Percentiles rank a stretch among this genome's conserved stretches.
Evolutionary conservation across 345 rosid species (phyloP).

Genomic region (Pistacia integerrima): DNA sequence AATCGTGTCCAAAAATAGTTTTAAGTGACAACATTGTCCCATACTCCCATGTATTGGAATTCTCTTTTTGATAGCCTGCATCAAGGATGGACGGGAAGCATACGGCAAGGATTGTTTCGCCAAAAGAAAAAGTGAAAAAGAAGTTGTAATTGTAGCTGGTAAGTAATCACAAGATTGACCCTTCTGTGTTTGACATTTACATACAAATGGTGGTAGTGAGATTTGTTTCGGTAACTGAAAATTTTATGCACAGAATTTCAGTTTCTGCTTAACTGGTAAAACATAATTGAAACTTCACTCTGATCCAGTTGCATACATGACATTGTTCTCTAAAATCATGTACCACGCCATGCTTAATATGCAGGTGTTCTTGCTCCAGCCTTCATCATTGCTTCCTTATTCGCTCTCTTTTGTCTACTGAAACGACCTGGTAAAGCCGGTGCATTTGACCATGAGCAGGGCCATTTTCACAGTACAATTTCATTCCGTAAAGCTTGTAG

Average conservation of each 20-base stretch:
- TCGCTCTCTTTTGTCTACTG: constrained; percentile 53
- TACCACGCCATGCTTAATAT: not conserved
- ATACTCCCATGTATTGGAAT: not conserved
- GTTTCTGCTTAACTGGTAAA: not conserved
- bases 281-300: not conserved
- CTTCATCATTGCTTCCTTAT: constrained; percentile 47
- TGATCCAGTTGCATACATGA: not conserved
- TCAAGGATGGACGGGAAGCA: constrained; percentile 54
- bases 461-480: constrained; percentile 42
- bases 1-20: not conserved
- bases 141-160: constrained; percentile 63
- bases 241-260: no score
- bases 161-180: constrained; percentile 18
- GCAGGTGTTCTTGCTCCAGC: constrained; percentile 58
- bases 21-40: not conserved
- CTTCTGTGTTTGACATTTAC: not conserved
- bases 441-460: constrained; percentile 34
- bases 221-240: not conserved
- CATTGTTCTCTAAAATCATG: no score
- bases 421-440: constrained; percentile 47
- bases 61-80: constrained; percentile 48
- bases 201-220: not conserved
- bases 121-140: constrained; percentile 41
- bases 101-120: constrained; percentile 47
- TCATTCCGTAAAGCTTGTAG: constrained; percentile 71